phyloP scores from a whole-genome alignment of 306 rosid genomes.

The Cucumis sativus region DNA sequence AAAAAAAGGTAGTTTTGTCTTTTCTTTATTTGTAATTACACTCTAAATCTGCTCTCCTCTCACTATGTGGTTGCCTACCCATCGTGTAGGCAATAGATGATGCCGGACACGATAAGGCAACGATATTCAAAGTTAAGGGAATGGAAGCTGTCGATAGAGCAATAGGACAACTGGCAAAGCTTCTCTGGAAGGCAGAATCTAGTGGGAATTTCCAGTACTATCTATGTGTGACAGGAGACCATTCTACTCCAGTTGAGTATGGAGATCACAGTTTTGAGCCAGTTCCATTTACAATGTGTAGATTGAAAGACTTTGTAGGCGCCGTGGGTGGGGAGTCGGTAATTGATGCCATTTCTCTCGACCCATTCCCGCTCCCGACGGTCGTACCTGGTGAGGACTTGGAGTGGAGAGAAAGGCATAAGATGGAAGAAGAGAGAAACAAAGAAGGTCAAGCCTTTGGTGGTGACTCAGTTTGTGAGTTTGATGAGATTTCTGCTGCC shows the following conservation, averaged over 20 bases:
- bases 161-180: slow-evolving; percentile 73
- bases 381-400: slow-evolving; percentile 40
- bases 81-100: slow-evolving; percentile 84
- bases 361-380: slow-evolving; percentile 76
- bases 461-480: slow-evolving; percentile 66
- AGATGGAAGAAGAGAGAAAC: slow-evolving; percentile 24
- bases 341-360: slow-evolving; percentile 31
- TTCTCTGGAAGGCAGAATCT: slow-evolving; percentile 79
- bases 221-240: slow-evolving; percentile 84
- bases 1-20: too few relatives aligned
- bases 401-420: not conserved
- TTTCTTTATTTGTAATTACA: not conserved
- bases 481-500: slow-evolving; percentile 62
- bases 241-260: slow-evolving; percentile 93
- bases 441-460: slow-evolving; percentile 23
- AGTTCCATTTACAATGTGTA: slow-evolving; percentile 67
- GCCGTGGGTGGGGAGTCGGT: slow-evolving; percentile 47
- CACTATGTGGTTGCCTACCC: not conserved
- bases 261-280: slow-evolving; percentile 99
- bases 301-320: slow-evolving; percentile 58
- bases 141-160: slow-evolving; percentile 84
- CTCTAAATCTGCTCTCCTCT: not conserved
- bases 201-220: slow-evolving; percentile 44
- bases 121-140: slow-evolving; percentile 65
- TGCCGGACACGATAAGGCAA: slow-evolving; percentile 92